Base-by-base conservation (phyloP, 169 alveolate species). In the Theileria orientalis region DNA sequence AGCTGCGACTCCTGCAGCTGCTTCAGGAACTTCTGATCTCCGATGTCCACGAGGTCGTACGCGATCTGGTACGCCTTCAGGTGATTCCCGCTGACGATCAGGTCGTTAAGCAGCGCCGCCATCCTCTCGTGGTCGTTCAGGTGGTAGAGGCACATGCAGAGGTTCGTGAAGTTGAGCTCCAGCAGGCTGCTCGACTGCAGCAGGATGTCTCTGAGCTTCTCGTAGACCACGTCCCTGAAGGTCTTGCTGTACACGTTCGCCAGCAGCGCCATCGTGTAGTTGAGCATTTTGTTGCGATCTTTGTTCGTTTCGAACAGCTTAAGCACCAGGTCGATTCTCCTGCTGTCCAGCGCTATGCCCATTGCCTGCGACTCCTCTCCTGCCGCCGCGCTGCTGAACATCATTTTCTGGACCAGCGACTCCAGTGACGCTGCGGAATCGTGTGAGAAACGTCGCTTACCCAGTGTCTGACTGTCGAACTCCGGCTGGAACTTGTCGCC, bases 331-430 rank as follows among this genome's bases (percentile, higher is more conserved):
- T 97, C 99, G 61, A 91, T 75, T 72, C 98, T 84, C 52, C 97
- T 87, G 25, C 97, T 86, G 77, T 97, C 99, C 54, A 97, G 70
- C 14, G 97, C 98, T 16, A 97, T 92, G 0, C 99, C 99, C 47
- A 97, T 88, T 13, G 98, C 99, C 75, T 95, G 95, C 61, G 90
- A 83, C 40, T 85, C 94, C 64, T 92, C 92, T 25, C 92, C 90
- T 64, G 91, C 86, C n/a, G 75, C 40, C 35, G 93, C 92, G 69
- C 98, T 94, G 52, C 88, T 85, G 40, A 87, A 90, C 62, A 96
- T 90, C 92, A 96, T 93, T 54, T 83, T 87, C 57, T 92, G 92
- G 25, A 97, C 96, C 46, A 97, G 83, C 35, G 62, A 54, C 84
- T 87, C 95, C 83, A 96, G 92, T 73, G 86, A 76, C 54, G 70